These are phyloP conservation scores for Oryza glaberrima DNA, from an alignment of 176 grass and related monocot genomes.

Conservation along the genomic window DNA sequence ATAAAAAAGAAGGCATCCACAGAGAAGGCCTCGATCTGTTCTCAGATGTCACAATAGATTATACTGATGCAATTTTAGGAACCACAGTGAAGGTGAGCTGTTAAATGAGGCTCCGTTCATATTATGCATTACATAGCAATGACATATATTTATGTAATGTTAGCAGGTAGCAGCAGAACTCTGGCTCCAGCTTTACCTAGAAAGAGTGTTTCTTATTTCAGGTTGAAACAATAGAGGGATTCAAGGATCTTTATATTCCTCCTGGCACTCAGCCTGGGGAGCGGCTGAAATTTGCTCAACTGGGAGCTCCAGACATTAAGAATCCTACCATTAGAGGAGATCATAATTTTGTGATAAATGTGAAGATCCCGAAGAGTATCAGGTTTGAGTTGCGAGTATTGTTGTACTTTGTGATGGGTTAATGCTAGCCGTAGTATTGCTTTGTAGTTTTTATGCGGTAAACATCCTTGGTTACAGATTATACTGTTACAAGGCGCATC, in stretches of 20 bases:
- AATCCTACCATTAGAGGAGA: slow-evolving; percentile 72
- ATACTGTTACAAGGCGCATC: not conserved
- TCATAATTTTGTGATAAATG: slow-evolving; percentile 75
- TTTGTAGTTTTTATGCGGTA: not conserved
- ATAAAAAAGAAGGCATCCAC: slow-evolving; percentile 72
- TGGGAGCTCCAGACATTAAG: slow-evolving; percentile 77
- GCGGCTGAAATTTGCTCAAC: slow-evolving; percentile 56
- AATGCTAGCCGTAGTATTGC: not conserved
- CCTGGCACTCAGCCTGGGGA: slow-evolving; percentile 89
- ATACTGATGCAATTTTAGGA: slow-evolving; percentile 88
- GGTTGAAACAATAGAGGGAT: slow-evolving; percentile 87
- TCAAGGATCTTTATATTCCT: slow-evolving; percentile 73
- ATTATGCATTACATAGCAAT: not conserved
- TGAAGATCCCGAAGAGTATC: slow-evolving; percentile 78
- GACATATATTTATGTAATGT: not conserved
- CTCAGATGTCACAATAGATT: slow-evolving; percentile 72
- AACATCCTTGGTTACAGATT: slow-evolving; percentile 1
- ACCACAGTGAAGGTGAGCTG: slow-evolving; percentile 71
- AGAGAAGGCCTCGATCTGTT: slow-evolving; percentile 83
- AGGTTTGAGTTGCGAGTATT: slow-evolving; percentile 52
- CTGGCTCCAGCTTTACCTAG: slow-evolving; percentile 20
- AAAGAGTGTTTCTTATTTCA: slow-evolving; percentile 46
- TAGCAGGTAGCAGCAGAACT: not conserved
- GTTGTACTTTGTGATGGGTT: not conserved
- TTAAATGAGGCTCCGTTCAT: not conserved